Evolutionary conservation across 2,329 filamentous ascomycete genomes (phyloP).

Genomic region (Aureobasidium uvarum): DNA sequence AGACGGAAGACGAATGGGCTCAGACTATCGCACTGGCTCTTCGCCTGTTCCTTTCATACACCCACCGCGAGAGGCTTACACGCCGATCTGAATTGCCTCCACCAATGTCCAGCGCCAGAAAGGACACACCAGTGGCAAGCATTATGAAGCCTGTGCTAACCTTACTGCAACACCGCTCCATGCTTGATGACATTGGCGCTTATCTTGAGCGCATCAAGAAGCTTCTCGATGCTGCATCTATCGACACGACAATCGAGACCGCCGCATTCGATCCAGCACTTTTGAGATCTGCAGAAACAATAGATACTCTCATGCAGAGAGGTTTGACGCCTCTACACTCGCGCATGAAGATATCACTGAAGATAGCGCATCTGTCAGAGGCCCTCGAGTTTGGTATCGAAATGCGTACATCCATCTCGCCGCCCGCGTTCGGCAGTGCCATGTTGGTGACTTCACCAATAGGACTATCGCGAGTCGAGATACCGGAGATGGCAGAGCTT

Average conservation of each 20-base stretch:
- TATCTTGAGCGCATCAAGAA: constrained; percentile 34
- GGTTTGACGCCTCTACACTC: constrained; percentile 26
- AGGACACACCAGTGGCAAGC: constrained; percentile 52
- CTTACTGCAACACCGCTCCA: constrained; percentile 51
- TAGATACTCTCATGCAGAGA: constrained; percentile 29
- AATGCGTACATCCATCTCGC: constrained; percentile 18
- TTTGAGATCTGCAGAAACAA: constrained; percentile 16
- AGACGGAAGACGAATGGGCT: constrained; percentile 52
- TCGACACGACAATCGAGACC: constrained; percentile 12
- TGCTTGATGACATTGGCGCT: constrained; percentile 39
- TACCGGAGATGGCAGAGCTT: constrained; percentile 22
- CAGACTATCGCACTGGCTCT: constrained; percentile 66
- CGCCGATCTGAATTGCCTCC: constrained; percentile 64
- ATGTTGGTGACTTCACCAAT: constrained; percentile 20
- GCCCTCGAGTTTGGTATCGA: constrained; percentile 20
- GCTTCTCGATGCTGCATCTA: constrained; percentile 31
- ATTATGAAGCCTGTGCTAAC: constrained; percentile 60
- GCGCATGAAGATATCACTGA: background rate
- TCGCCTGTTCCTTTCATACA: constrained; percentile 72
- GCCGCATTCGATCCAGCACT: constrained; percentile 28
- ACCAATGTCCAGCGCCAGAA: constrained; percentile 53
- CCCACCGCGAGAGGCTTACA: constrained; percentile 72
- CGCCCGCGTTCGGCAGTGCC: constrained; percentile 23
- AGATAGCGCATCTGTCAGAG: background rate
- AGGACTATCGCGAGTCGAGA: constrained; percentile 7